phyloP scores from a whole-genome alignment of 331 rosid genomes.

The Stylosanthes scabra region DNA sequence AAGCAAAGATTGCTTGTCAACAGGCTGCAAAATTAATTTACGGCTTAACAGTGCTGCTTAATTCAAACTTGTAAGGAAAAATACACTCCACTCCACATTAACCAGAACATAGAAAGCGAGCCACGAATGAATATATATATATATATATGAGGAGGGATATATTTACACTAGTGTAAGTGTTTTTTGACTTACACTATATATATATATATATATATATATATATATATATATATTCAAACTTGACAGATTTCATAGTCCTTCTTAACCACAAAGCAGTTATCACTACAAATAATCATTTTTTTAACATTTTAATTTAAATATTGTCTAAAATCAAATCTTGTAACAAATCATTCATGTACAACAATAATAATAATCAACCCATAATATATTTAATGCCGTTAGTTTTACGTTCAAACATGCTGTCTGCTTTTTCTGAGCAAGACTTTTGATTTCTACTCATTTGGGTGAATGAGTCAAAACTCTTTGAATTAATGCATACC shows the following conservation, averaged over 20 bases:
- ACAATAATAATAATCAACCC: too few species aligned
- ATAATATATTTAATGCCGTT: too few species aligned
- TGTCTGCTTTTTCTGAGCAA: too few species aligned
- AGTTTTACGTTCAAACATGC: too few species aligned
- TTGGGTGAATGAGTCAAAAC: too few species aligned
- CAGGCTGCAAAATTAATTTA: conserved; percentile 65
- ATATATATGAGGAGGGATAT: conserved; percentile 5
- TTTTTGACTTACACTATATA: too few species aligned
- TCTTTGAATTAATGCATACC: conserved; percentile 51
- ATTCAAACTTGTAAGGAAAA: conserved; percentile 6
- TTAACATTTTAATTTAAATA: too few species aligned
- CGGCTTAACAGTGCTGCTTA: conserved; percentile 29
- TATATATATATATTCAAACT: background rate
- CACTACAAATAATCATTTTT: background rate
- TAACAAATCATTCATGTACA: too few species aligned
- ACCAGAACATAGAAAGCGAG: background rate
- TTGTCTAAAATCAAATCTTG: too few species aligned
- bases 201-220: too few species aligned
- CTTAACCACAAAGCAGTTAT: conserved; percentile 11
- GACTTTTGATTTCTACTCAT: too few species aligned
- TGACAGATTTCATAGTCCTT: background rate
- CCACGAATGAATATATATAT: conserved; percentile 5
- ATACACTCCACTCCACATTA: background rate
- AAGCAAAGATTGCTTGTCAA: conserved; percentile 96
- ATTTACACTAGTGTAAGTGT: too few species aligned